Percentiles rank a stretch among this genome's conserved stretches.
Conservation (phyloP, 768 basidiomycete species). For the Podaxis rugospora region DNA sequence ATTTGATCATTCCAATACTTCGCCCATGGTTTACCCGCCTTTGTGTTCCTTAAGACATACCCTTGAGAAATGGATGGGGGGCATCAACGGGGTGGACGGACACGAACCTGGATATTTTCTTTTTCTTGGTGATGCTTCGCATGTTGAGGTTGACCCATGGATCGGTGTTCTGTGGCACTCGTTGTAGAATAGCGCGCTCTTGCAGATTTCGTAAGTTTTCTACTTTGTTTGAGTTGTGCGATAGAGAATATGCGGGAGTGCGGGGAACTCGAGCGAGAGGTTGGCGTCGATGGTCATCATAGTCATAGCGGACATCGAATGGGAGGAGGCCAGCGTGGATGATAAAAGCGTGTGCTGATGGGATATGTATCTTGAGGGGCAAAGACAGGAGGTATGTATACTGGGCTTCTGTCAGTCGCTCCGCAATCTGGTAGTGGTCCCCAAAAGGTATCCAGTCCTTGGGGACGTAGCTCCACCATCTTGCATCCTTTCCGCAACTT, state of each 20-base stretch:
- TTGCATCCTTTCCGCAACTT: slow-evolving; percentile 15
- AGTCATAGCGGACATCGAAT: slow-evolving; percentile 51
- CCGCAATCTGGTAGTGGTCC: slow-evolving; percentile 76
- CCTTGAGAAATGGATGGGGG: slow-evolving; percentile 10
- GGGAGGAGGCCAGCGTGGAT: slow-evolving; percentile 85
- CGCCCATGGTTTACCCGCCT: slow-evolving; percentile 69
- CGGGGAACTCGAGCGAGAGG: slow-evolving; percentile 66
- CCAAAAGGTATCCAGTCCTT: slow-evolving; percentile 69
- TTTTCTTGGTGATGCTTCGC: slow-evolving; percentile 43
- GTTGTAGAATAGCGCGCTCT: slow-evolving; percentile 60
- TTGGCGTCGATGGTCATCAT: slow-evolving; percentile 51
- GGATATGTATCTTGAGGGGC: slow-evolving; percentile 72
- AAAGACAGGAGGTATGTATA: slow-evolving; percentile 72
- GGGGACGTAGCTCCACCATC: slow-evolving; percentile 53
- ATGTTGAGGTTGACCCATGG: slow-evolving; percentile 80
- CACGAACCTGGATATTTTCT: slow-evolving; percentile 40
- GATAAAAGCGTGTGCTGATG: slow-evolving; percentile 69
- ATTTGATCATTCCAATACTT: slow-evolving; percentile 71
- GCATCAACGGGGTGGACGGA: background rate
- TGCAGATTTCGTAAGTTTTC: slow-evolving; percentile 49
- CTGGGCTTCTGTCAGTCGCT: slow-evolving; percentile 53
- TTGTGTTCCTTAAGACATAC: slow-evolving; percentile 12
- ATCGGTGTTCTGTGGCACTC: slow-evolving; percentile 72
- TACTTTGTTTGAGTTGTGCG: background rate
- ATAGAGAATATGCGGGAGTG: slow-evolving; percentile 16